Conservation (phyloP, 192 early-diverging fungal genomes). For the Coemansia sp. region DNA sequence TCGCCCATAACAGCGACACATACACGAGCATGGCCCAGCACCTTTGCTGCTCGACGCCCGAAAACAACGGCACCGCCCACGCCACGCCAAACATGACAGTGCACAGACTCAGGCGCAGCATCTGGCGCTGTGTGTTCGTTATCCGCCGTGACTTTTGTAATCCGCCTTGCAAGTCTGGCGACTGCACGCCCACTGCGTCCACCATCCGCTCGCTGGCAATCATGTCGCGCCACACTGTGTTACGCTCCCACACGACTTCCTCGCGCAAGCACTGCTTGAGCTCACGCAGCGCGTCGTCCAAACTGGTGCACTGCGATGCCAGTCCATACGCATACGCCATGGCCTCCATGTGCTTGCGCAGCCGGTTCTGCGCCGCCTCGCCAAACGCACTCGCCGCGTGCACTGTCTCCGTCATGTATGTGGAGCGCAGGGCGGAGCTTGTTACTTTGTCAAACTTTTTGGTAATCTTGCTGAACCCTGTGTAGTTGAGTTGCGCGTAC, state of each 20-base stretch:
- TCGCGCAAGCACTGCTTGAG: slow-evolving; percentile 82
- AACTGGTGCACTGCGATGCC: slow-evolving; percentile 35
- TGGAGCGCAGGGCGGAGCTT: slow-evolving; percentile 63
- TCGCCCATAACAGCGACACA: slow-evolving; percentile 89
- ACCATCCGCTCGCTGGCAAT: slow-evolving; percentile 81
- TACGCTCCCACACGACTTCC: slow-evolving; percentile 93
- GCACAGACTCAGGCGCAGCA: slow-evolving; percentile 53
- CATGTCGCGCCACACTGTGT: slow-evolving; percentile 98
- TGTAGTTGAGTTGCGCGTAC: slow-evolving; percentile 85
- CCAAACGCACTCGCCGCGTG: slow-evolving; percentile 69
- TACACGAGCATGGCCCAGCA: slow-evolving; percentile 92
- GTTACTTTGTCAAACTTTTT: slow-evolving; percentile 99
- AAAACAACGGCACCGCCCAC: slow-evolving; percentile 63
- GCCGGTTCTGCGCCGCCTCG: slow-evolving; percentile 55
- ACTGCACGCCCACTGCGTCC: slow-evolving; percentile 66
- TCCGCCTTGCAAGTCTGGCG: slow-evolving; percentile 37
- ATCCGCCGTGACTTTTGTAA: slow-evolving; percentile 51
- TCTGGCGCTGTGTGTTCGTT: slow-evolving; percentile 52
- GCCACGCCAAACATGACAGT: slow-evolving; percentile 60
- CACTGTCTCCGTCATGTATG: slow-evolving; percentile 68
- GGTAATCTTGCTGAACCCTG: slow-evolving; percentile 90
- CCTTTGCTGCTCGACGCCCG: slow-evolving; percentile 70
- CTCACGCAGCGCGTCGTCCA: slow-evolving; percentile 65
- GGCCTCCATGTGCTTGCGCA: slow-evolving; percentile 62
- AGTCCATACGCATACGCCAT: slow-evolving; percentile 29